Base-by-base conservation (phyloP, 1,284 basidiomycete species). In the Melampsora americana region DNA sequence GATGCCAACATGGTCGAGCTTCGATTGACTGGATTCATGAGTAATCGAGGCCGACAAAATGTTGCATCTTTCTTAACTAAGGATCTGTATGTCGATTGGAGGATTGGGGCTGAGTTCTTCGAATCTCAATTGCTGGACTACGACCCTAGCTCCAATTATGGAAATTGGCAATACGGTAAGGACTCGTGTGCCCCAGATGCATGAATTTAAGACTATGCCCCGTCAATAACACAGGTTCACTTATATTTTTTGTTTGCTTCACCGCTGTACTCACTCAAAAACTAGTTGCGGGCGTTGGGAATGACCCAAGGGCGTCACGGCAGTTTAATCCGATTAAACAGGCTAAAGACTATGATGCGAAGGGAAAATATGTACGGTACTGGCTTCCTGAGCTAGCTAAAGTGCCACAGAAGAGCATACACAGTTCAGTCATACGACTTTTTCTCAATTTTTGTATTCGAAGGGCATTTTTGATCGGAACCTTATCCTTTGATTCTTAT, bases 241-340 rank as follows among this genome's bases (percentile, higher is more conserved):
- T 30, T n/a, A 18, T 23, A 28, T 16, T 11, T 42, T n/a, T 66
- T 60, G 32, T 5, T 48, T 32, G 11, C 11, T 53, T 39, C 12
- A 44, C 42, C 42, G 3, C 12, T 44, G 11, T 44, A 44, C 16
- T 14, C 42, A 14, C 42, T 14, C 42, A 30, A 20, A 39, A 39
- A 32, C 7, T 48, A 75, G 83, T 84, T 32, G 85, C 85, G n/a
- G 86, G 86, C 23, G 86, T 86, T 28, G 86, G 87, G 7, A 87
- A 87, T 80, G 86, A 87, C 78, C 85, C 87, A 5, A 82, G 86
- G 0, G 85, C 85, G 2, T 84, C 83, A 7, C 80, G 86, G 35
- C 85, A 86, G 78, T 87, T 87, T 83, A 87, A 87, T 80, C 86
- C 85, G 16, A 84, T 87, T 82, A 87, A 87, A 80, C 87, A 87